Evolutionary conservation across 208 protist genomes (phyloP).

Genomic region (Lotmaria passim): DNA sequence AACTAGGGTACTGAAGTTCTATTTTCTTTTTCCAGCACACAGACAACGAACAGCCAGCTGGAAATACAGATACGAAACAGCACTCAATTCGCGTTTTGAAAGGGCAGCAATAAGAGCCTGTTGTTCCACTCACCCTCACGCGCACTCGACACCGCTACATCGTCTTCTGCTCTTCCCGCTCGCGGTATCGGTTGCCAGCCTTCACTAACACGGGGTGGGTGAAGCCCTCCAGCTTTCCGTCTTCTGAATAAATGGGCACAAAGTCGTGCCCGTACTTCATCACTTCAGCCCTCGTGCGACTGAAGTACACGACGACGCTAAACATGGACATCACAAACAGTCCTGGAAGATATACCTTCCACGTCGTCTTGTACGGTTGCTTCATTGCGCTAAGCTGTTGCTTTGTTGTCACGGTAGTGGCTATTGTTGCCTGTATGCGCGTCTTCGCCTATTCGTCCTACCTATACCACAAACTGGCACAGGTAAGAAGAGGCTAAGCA

Average conservation of each 20-base stretch:
- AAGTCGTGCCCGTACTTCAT: constrained; percentile 90
- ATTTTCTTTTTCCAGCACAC: no score
- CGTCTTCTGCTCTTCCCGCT: constrained; percentile 47
- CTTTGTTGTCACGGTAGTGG: no score
- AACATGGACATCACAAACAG: constrained; percentile 74
- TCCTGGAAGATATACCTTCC: constrained; percentile 83
- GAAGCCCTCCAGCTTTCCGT: constrained; percentile 87
- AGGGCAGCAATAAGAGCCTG: no score
- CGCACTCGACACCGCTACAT: background rate
- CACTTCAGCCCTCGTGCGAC: constrained; percentile 50
- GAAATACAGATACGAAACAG: no score
- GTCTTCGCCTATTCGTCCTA: no score
- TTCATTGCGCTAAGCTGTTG: constrained; percentile 43
- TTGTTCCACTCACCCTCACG: background rate
- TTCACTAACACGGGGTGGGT: constrained; percentile 86
- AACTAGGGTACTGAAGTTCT: no score
- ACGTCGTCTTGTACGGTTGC: constrained; percentile 76
- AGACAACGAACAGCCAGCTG: no score
- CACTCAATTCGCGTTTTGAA: no score
- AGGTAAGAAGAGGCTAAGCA: background rate
- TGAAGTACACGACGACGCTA: constrained; percentile 73
- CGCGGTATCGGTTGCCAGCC: constrained; percentile 76
- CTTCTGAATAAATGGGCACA: constrained; percentile 87
- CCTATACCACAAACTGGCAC: no score
- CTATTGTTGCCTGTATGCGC: no score